A percentile compares a stretch with the other conserved stretches of the same genome.
Evolutionary conservation across 805 yeast species (phyloP).

Genomic region (Wickerhamomyces mucosus): DNA sequence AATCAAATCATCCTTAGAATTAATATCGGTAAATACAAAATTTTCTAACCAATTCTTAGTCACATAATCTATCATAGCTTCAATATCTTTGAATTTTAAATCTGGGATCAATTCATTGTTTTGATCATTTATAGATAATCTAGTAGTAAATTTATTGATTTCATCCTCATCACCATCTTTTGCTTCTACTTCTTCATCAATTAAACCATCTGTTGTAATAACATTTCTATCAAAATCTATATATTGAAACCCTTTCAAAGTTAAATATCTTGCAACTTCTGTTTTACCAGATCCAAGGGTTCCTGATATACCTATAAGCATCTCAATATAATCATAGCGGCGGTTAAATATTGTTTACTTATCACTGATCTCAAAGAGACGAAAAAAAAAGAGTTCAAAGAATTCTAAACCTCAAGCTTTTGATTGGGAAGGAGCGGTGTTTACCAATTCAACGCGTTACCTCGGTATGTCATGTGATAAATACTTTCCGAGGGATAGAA

Average conservation of each 20-base stretch:
- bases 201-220: conserved; percentile 7
- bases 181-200: conserved; percentile 5
- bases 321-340: too few species aligned
- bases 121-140: too few species aligned
- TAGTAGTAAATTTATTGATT: too few species aligned
- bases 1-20: conserved; percentile 31
- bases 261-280: conserved; percentile 50
- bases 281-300: conserved; percentile 57
- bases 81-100: conserved; percentile 27
- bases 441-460: too few species aligned
- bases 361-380: too few species aligned
- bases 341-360: too few species aligned
- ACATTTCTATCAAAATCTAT: conserved; percentile 19
- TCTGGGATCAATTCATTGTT: conserved; percentile 14
- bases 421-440: too few species aligned
- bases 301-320: conserved; percentile 75
- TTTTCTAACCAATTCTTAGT: conserved; percentile 59
- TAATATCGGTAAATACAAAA: conserved; percentile 48
- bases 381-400: too few species aligned
- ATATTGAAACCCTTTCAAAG: conserved; percentile 40
- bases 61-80: conserved; percentile 45
- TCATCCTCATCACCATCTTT: too few species aligned
- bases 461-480: too few species aligned
- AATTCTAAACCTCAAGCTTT: too few species aligned
- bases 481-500: too few species aligned